Evolutionary conservation across 306 rosid genomes (phyloP).

Genomic region (Corylus americana): DNA sequence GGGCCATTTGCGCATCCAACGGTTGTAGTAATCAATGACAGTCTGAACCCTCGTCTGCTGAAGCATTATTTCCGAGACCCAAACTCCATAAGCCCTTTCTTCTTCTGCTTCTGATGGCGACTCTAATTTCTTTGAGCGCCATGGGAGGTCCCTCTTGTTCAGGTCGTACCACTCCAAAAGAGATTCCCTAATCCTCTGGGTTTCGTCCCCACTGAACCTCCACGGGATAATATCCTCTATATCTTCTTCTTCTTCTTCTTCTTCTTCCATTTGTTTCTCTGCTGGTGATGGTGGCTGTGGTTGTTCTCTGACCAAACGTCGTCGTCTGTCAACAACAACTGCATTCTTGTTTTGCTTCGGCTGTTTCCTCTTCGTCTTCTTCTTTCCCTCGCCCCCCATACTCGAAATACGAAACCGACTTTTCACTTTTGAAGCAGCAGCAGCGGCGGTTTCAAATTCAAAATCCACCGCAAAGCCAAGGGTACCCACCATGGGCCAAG

Average conservation of each 20-base stretch:
- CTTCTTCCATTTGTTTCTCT: background rate
- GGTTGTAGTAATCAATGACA: conserved; percentile 67
- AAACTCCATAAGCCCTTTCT: conserved; percentile 69
- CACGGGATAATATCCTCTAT: conserved; percentile 51
- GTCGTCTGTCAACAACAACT: conserved; percentile 1
- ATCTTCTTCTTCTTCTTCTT: conserved; percentile 55
- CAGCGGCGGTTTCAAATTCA: background rate
- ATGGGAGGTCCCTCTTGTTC: conserved; percentile 78
- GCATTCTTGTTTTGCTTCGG: background rate
- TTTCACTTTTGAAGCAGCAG: background rate
- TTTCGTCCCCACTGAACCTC: conserved; percentile 47
- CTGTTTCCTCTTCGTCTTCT: background rate
- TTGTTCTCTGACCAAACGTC: background rate
- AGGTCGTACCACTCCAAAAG: conserved; percentile 75
- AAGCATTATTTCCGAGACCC: conserved; percentile 93
- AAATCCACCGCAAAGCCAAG: background rate
- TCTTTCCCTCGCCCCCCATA: background rate
- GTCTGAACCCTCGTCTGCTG: conserved; percentile 93
- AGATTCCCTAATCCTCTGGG: conserved; percentile 42
- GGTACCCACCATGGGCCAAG: background rate
- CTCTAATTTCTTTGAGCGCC: conserved; percentile 48
- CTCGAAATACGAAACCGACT: background rate
- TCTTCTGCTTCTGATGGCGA: conserved; percentile 11
- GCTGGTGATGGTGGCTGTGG: background rate
- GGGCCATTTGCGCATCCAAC: conserved; percentile 89